Percentiles rank a stretch among this genome's conserved stretches.
phyloP scores from a whole-genome alignment of 495 filamentous ascomycete species.

The Corynascus novoguineensis region DNA sequence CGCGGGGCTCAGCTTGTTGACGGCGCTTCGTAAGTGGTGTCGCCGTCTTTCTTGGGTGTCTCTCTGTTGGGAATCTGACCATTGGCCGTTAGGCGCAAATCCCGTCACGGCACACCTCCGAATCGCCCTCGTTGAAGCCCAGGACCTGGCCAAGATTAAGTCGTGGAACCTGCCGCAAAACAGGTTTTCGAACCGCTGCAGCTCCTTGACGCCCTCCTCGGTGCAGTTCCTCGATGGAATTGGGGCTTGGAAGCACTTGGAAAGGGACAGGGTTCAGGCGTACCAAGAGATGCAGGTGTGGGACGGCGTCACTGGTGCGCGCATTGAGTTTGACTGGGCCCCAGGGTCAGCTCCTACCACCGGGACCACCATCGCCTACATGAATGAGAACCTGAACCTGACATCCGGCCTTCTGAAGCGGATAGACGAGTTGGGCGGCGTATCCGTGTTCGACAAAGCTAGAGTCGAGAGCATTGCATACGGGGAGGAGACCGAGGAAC shows the following conservation, averaged over 20 bases:
- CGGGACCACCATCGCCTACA: constrained; percentile 71
- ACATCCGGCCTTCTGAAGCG: constrained; percentile 67
- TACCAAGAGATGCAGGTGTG: constrained; percentile 95
- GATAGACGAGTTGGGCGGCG: constrained; percentile 60
- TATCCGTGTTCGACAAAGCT: constrained; percentile 66
- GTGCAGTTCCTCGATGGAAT: constrained; percentile 65
- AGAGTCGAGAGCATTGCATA: constrained; percentile 71
- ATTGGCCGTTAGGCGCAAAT: constrained; percentile 49
- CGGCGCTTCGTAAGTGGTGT: constrained; percentile 66
- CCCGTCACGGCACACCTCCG: constrained; percentile 68
- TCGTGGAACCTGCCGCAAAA: constrained; percentile 58
- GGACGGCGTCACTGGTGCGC: constrained; percentile 84
- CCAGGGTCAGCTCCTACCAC: constrained; percentile 40
- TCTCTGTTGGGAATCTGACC: not conserved
- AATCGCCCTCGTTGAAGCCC: constrained; percentile 84
- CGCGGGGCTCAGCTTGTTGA: constrained; percentile 80
- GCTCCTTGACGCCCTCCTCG: constrained; percentile 85
- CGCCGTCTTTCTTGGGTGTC: not conserved
- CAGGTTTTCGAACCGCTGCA: constrained; percentile 87
- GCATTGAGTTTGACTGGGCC: constrained; percentile 81
- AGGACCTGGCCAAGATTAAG: constrained; percentile 65
- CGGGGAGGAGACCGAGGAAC: constrained; percentile 60
- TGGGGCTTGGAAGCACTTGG: constrained; percentile 79
- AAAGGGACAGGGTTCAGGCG: constrained; percentile 63
- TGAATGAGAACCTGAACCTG: constrained; percentile 92